Conservation (phyloP, 2,329 filamentous ascomycete genomes). For the Trichoderma semiorbis region DNA sequence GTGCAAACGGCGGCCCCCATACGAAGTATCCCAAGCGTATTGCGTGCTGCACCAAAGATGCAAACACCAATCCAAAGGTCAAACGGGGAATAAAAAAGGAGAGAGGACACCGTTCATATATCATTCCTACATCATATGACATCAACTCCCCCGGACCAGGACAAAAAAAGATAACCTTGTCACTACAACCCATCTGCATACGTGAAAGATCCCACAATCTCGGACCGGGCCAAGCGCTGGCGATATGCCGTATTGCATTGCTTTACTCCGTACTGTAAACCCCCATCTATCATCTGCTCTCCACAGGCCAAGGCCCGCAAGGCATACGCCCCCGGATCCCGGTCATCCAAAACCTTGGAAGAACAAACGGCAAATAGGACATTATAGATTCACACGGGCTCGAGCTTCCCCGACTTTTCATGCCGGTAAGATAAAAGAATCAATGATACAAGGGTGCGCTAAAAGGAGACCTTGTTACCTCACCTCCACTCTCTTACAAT, state of each 20-base stretch:
- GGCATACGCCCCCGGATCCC: neutral
- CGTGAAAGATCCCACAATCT: neutral
- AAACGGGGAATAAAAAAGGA: neutral
- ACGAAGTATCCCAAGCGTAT: neutral
- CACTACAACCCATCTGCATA: neutral
- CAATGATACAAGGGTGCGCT: neutral
- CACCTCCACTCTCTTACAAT: neutral
- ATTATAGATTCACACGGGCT: neutral
- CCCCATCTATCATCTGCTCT: neutral
- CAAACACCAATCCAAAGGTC: neutral
- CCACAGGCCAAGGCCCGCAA: neutral
- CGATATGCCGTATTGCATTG: neutral
- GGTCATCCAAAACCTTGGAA: neutral
- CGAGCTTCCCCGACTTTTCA: neutral
- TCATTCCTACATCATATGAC: neutral
- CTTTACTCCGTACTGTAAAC: too few relatives aligned
- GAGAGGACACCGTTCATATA: neutral
- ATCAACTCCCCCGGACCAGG: neutral
- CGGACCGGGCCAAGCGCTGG: neutral
- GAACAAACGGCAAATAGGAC: neutral
- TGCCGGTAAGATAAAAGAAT: neutral
- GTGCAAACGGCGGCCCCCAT: neutral
- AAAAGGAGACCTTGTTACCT: neutral
- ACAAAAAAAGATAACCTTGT: neutral
- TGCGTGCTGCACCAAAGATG: neutral